Percentiles rank a stretch among this genome's conserved stretches.
phyloP scores from a whole-genome alignment of 495 filamentous ascomycete genomes.

The Neurospora africana region DNA sequence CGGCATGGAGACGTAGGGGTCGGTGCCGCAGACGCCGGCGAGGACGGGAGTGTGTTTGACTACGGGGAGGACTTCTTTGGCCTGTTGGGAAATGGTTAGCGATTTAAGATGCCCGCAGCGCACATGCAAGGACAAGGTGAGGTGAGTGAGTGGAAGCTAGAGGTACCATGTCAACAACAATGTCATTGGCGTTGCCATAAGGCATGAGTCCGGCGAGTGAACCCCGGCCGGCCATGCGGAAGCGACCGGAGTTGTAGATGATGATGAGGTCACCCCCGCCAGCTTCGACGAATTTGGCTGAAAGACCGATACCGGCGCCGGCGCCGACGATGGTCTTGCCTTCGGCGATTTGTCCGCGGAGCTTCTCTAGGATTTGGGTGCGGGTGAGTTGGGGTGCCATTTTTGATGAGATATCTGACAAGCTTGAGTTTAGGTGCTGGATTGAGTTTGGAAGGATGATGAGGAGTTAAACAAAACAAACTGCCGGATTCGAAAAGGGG shows the following conservation, averaged over 20 bases:
- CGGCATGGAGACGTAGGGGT: conserved; percentile 51
- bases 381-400: conserved; percentile 37
- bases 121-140: too few species aligned
- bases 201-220: conserved; percentile 64
- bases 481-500: background rate
- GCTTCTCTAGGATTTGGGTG: conserved; percentile 43
- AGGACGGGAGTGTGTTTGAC: conserved; percentile 51
- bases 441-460: background rate
- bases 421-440: background rate
- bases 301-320: conserved; percentile 62
- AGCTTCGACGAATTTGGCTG: conserved; percentile 57
- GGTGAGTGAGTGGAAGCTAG: too few species aligned
- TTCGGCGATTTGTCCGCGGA: conserved; percentile 40
- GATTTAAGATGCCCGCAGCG: too few species aligned
- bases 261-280: conserved; percentile 60
- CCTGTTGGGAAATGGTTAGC: conserved; percentile 17
- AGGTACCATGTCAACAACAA: conserved; percentile 60
- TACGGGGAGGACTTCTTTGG: conserved; percentile 48
- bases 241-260: conserved; percentile 63
- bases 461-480: background rate
- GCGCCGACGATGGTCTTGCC: conserved; percentile 53
- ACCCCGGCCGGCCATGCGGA: conserved; percentile 62
- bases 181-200: conserved; percentile 60
- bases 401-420: background rate
- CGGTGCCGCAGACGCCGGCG: conserved; percentile 56